Evolutionary conservation across 352 stramenopile genomes (phyloP).

Genomic region (Poterioochromonas sp.): DNA sequence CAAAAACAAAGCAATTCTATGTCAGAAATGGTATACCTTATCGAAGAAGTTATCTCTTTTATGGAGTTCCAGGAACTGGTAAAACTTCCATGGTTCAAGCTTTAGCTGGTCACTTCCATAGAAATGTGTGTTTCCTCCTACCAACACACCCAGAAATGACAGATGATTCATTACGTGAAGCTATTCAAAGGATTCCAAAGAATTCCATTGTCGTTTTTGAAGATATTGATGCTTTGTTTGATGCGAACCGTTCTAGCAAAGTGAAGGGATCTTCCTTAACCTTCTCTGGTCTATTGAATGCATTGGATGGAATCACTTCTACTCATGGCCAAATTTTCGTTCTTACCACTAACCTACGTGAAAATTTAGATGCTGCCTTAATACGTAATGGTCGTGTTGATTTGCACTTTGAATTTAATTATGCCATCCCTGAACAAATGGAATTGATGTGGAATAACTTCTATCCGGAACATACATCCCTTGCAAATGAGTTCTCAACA

Average conservation of each 20-base stretch:
- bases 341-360: neutral
- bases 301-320: neutral
- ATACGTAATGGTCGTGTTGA: neutral
- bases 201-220: conserved; percentile 4
- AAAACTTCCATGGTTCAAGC: conserved; percentile 22
- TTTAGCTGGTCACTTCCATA: neutral
- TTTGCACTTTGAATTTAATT: conserved; percentile 17
- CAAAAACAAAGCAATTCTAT: neutral
- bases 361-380: neutral
- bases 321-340: conserved; percentile 2
- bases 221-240: conserved; percentile 10
- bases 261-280: neutral
- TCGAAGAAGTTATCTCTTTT: neutral
- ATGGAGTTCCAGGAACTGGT: neutral
- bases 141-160: conserved; percentile 18
- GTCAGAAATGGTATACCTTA: conserved; percentile 6
- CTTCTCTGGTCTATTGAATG: conserved; percentile 7
- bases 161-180: neutral
- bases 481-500: neutral
- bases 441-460: conserved; percentile 24
- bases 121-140: conserved; percentile 2
- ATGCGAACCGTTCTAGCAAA: neutral
- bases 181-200: neutral
- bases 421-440: conserved; percentile 6
- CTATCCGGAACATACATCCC: neutral